A percentile compares a stretch with the other conserved stretches of the same genome.
These are phyloP conservation scores for Fraxinus anomala DNA, from an alignment of 257 asterid species.

Conservation along the genomic window DNA sequence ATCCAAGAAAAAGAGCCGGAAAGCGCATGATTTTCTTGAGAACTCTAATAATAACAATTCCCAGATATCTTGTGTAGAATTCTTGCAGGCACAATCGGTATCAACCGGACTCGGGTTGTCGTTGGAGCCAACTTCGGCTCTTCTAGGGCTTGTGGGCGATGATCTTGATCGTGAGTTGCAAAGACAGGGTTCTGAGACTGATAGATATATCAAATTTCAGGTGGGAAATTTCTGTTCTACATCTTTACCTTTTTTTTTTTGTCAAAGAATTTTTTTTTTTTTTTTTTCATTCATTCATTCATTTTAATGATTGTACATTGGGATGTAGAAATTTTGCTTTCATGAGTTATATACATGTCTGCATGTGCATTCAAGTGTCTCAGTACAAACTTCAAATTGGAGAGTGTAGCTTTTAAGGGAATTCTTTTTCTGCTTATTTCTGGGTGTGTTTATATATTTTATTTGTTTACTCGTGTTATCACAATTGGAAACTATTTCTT, in stretches of 20 bases:
- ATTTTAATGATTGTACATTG: background rate
- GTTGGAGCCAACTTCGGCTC: constrained; percentile 68
- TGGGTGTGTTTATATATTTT: background rate
- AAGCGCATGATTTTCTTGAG: constrained; percentile 75
- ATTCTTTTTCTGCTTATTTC: background rate
- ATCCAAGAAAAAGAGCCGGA: constrained; percentile 65
- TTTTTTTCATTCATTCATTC: background rate
- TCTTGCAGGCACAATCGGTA: constrained; percentile 80
- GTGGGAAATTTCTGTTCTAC: constrained; percentile 34
- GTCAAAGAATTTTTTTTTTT: too few relatives aligned
- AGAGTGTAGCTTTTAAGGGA: background rate
- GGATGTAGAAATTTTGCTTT: background rate
- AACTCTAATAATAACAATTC: constrained; percentile 58
- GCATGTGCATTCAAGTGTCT: background rate
- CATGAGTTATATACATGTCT: background rate
- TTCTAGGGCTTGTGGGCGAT: constrained; percentile 68
- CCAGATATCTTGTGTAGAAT: constrained; percentile 74
- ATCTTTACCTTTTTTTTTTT: background rate
- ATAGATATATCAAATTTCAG: constrained; percentile 80
- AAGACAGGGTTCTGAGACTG: constrained; percentile 82
- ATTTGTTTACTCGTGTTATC: background rate
- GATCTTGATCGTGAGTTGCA: constrained; percentile 71
- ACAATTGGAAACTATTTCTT: background rate
- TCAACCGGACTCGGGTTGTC: constrained; percentile 96
- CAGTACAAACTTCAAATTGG: background rate